These are phyloP conservation scores for Metschnikowia henanensis DNA, from an alignment of 805 yeast species.

Conservation along the genomic window DNA sequence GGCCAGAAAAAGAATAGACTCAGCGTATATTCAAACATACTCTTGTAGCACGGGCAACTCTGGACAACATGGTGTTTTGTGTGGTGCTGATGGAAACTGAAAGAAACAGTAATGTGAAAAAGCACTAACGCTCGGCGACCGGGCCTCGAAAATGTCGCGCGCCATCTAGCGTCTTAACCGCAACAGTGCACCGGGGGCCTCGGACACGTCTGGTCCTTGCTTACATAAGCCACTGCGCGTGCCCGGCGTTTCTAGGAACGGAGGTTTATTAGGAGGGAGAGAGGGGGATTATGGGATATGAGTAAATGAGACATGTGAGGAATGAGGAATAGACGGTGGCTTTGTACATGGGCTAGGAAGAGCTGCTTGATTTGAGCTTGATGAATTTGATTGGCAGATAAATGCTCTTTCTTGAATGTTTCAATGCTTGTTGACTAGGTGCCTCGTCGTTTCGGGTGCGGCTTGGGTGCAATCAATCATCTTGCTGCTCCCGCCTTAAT, in stretches of 20 bases:
- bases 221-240: constrained; percentile 15
- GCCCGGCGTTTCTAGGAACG: constrained; percentile 6
- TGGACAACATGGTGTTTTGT: constrained; percentile 36
- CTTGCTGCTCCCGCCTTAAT: too few species aligned
- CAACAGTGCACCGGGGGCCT: constrained; percentile 12
- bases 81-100: constrained; percentile 3
- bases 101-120: constrained; percentile 7
- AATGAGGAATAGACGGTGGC: neutral
- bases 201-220: constrained; percentile 27
- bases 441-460: too few species aligned
- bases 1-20: neutral
- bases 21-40: constrained; percentile 28
- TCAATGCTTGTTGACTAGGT: too few species aligned
- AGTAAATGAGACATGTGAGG: neutral
- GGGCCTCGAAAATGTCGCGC: neutral
- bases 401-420: too few species aligned
- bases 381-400: too few species aligned
- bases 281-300: neutral
- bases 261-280: neutral
- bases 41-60: constrained; percentile 44
- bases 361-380: too few species aligned
- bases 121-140: constrained; percentile 1
- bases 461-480: too few species aligned
- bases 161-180: constrained; percentile 6
- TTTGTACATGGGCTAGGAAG: too few species aligned